Base-by-base conservation (phyloP, 2,329 filamentous ascomycete genomes). In the Rutstroemia sp. region DNA sequence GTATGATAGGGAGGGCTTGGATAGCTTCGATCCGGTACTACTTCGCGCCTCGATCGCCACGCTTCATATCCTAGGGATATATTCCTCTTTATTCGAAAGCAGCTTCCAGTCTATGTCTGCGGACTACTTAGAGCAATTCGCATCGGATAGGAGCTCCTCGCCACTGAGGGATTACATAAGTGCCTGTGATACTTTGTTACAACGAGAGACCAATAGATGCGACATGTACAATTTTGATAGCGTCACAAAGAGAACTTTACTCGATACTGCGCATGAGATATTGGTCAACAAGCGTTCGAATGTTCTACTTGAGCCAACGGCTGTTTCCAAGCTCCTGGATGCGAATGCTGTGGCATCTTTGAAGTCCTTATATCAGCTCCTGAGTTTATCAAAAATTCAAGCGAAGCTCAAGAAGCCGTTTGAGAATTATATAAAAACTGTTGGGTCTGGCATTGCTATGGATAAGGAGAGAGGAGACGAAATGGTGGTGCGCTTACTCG, bases 401-500 rank as follows among this genome's bases (percentile, higher is more conserved):
- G 78, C 79, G 63, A 80, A 82, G 58, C 74, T 99, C 42, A 87
- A 83, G 62, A 69, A 76, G 3, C 83, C 90, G 0, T 97, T 95
- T 77, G 82, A 83, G 63, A 78, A 80, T 37, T 96, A 94, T 73
- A 92, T 97, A 54, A 79, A 85, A 49, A 76, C 79, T 21, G 82
- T 89, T 4, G 94, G 94, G 0, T 81, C 85, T 0, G 73, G 71
- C 2, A 92, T 99, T 57, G 86, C 97, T 5, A 84, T 88, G 58
- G 89, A 96, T 67, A 86, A 86, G 50, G 82, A 86, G 37, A 83
- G 86, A 39, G 85, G 87, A 48, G 84, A 91, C 17, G 84, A 91
- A 50, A 97, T 99, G 92, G 85, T 99, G 1, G 74, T 89, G 5
- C 83, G 88, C 37, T 76, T 99, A 4, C 76, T 99, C 9, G 82